These are phyloP conservation scores for Golubevia sp. DNA, from an alignment of 1,284 basidiomycete species.

Conservation along the genomic window DNA sequence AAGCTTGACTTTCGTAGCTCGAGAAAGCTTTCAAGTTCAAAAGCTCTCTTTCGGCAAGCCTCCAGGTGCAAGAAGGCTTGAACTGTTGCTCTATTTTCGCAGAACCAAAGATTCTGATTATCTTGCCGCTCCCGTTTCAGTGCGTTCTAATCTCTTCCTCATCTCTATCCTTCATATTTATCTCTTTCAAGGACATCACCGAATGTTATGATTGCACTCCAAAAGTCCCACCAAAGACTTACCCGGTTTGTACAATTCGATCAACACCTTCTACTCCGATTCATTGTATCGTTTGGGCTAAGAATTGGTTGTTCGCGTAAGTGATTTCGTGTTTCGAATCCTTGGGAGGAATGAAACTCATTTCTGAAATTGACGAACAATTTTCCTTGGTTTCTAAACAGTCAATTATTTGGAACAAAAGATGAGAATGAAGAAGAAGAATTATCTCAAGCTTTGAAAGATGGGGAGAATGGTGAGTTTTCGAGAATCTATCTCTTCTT, in stretches of 20 bases:
- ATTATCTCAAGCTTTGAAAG: slow-evolving; percentile 80
- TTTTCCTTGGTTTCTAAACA: slow-evolving; percentile 52
- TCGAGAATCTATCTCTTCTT: not conserved
- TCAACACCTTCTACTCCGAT: slow-evolving; percentile 96
- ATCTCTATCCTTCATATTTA: slow-evolving; percentile 68
- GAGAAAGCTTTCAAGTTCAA: too few species aligned
- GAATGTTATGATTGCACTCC: slow-evolving; percentile 55
- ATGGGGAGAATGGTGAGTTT: slow-evolving; percentile 79
- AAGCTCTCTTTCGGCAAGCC: too few species aligned
- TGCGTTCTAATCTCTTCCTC: too few species aligned
- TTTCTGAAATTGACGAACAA: too few species aligned
- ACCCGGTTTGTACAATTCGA: slow-evolving; percentile 97
- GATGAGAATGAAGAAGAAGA: slow-evolving; percentile 79
- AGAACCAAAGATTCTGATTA: too few species aligned
- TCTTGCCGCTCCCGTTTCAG: too few species aligned
- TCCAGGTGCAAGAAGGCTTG: too few species aligned
- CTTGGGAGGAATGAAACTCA: too few species aligned
- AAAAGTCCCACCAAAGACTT: slow-evolving; percentile 89
- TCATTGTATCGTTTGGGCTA: slow-evolving; percentile 99
- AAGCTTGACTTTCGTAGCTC: too few species aligned
- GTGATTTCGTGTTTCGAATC: slow-evolving; percentile 50
- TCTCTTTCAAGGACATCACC: slow-evolving; percentile 23
- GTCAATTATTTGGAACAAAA: slow-evolving; percentile 86
- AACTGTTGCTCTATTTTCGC: too few species aligned
- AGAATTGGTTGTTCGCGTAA: slow-evolving; percentile 93